Percentiles rank a stretch among this genome's conserved stretches.
Conservation (phyloP, 371 early-diverging fungal genomes). For the Enterospora canceri region DNA sequence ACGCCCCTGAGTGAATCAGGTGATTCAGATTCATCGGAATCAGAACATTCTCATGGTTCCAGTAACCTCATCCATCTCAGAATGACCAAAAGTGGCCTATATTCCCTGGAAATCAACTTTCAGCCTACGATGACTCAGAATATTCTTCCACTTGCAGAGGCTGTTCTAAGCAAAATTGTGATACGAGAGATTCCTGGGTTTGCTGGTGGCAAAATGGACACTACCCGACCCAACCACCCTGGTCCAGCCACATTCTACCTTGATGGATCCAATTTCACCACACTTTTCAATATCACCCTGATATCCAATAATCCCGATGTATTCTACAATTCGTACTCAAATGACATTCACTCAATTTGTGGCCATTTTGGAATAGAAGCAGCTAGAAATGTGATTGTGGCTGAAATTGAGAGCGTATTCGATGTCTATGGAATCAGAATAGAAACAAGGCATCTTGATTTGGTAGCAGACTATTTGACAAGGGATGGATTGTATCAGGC, state of each 20-base stretch:
- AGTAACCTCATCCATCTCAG: background rate
- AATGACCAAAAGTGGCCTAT: background rate
- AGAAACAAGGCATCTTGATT: constrained; percentile 78
- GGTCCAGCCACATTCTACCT: constrained; percentile 6
- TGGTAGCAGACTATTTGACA: constrained; percentile 95
- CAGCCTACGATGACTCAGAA: background rate
- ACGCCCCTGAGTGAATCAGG: too few relatives aligned
- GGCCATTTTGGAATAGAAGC: constrained; percentile 94
- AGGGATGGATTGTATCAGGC: constrained; percentile 27
- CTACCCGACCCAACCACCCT: background rate
- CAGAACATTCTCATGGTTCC: background rate
- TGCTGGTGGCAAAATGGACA: constrained; percentile 5
- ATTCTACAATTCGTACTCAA: constrained; percentile 62
- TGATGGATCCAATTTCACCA: constrained; percentile 31
- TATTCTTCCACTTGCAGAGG: constrained; percentile 35
- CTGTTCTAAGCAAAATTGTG: constrained; percentile 14
- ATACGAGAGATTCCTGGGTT: constrained; percentile 31
- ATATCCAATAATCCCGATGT: constrained; percentile 77
- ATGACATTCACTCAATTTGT: constrained; percentile 82
- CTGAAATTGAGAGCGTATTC: constrained; percentile 85
- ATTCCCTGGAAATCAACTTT: background rate
- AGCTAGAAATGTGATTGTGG: constrained; percentile 77
- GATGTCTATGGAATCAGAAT: constrained; percentile 87
- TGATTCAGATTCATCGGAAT: background rate
- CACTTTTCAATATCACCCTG: constrained; percentile 58